These are phyloP conservation scores for Penicillium sp. DNA, from an alignment of 2,329 filamentous ascomycete genomes.

Conservation along the genomic window DNA sequence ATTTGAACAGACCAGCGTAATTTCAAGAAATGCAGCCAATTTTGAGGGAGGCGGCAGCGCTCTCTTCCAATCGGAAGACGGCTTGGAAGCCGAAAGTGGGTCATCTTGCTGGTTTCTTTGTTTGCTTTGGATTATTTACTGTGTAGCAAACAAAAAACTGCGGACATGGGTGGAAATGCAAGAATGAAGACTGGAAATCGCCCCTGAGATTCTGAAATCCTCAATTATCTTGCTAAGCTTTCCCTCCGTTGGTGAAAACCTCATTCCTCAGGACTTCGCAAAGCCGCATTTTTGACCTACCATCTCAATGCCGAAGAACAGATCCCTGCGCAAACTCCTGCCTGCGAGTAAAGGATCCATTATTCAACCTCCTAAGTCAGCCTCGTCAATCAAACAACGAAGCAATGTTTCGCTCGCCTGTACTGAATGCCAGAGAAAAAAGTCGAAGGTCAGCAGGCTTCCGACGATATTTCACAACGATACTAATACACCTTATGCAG, in stretches of 20 bases:
- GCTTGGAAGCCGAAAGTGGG: neutral
- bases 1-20: neutral
- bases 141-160: neutral
- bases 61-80: neutral
- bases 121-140: neutral
- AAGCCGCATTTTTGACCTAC: neutral
- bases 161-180: neutral
- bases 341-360: neutral
- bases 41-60: neutral
- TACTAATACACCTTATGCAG: neutral
- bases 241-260: neutral
- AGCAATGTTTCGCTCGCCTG: slow-evolving; percentile 1
- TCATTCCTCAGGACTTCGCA: neutral
- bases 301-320: neutral
- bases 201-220: neutral
- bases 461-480: neutral
- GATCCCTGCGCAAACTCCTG: neutral
- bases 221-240: neutral
- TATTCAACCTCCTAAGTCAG: neutral
- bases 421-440: slow-evolving; percentile 8
- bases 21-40: neutral
- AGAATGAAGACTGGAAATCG: neutral
- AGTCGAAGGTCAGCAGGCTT: slow-evolving; percentile 1
- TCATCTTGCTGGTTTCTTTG: neutral
- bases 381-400: neutral